Evolutionary conservation across 176 grass and related monocot genomes (phyloP).

Genomic region (bread wheat (Triticum aestivum)): IWGSC_CS_RefSeq_v2.1 NC_057812.1:80818422-80818921

Average conservation of each 20-base stretch:
- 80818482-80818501: no score
- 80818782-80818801: neutral
- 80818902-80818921: conserved; percentile 81
- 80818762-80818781: neutral
- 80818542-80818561: neutral
- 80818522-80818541: neutral
- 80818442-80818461: no score
- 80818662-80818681: neutral
- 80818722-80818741: neutral
- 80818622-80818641: neutral
- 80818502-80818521: no score
- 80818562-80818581: neutral
- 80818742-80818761: neutral
- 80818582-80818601: neutral
- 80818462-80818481: no score
- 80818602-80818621: neutral
- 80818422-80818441: no score
- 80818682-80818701: neutral
- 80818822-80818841: conserved; percentile 32
- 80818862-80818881: conserved; percentile 96
- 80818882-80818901: conserved; percentile 63
- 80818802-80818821: neutral
- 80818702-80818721: neutral
- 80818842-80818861: conserved; percentile 90
- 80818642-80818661: neutral